A percentile compares a stretch with the other conserved stretches of the same genome.
These are phyloP conservation scores for Corchorus olitorius DNA, from an alignment of 345 rosid species.

Conservation along the genomic window DNA sequence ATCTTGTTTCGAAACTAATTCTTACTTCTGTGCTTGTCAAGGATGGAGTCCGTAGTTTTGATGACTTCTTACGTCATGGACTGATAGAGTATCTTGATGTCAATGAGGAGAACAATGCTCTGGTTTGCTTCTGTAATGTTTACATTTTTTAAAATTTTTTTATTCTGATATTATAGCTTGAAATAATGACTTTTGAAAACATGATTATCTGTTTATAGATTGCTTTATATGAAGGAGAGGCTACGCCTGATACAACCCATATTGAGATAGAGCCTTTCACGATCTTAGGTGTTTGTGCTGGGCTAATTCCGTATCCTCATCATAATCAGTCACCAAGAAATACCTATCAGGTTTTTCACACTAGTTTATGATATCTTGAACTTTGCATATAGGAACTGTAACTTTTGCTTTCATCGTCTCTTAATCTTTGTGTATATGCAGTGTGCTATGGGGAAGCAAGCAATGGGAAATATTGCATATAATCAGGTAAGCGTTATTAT, in stretches of 20 bases:
- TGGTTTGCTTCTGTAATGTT: conserved; percentile 55
- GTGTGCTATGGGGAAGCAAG: conserved; percentile 99
- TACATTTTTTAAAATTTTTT: not conserved
- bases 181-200: conserved; percentile 16
- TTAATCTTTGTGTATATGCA: conserved; percentile 28
- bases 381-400: conserved; percentile 8
- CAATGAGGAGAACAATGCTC: conserved; percentile 94
- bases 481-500: conserved; percentile 67
- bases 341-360: conserved; percentile 75
- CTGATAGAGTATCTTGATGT: conserved; percentile 95
- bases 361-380: conserved; percentile 21
- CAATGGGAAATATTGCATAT: conserved; percentile 96
- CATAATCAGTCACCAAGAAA: conserved; percentile 99
- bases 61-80: conserved; percentile 90
- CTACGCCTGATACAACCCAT: conserved; percentile 75
- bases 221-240: conserved; percentile 84
- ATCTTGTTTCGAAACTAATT: conserved; percentile 26
- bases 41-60: conserved; percentile 89
- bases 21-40: conserved; percentile 28
- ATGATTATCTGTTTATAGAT: conserved; percentile 52
- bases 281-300: conserved; percentile 93
- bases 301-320: conserved; percentile 95
- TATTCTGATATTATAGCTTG: conserved; percentile 12
- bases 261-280: conserved; percentile 98
- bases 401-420: conserved; percentile 9